Base-by-base conservation (phyloP, 805 yeast genomes). In the Saturnispora zaruensis region DNA sequence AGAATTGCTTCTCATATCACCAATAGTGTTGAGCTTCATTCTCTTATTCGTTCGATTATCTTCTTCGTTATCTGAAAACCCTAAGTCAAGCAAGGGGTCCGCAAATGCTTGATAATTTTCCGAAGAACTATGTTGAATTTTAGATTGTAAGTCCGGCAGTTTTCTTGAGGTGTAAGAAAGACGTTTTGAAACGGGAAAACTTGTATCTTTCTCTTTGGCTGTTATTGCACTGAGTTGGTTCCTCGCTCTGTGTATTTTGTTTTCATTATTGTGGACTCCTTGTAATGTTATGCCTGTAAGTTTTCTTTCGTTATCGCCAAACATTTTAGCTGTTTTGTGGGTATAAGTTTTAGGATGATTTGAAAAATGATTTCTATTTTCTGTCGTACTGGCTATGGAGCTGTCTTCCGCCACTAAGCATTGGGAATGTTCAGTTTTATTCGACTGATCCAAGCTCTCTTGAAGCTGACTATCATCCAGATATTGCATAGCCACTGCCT, bases 41-140 rank as follows among this genome's bases (percentile, higher is more conserved):
- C 40, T 18, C 30, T 25, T 41, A 6, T 16, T 23, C n/a, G 2
- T 11, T 13, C 6, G 18, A 8, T 16, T 7, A 3, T 34, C 32
- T 14, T 36, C 47, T 24, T 45, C 47, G 23, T 45, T 45, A 33
- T 45, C 47, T 1, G 47, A 45, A 34, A 45, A 45, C 24, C 32
- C 47, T 14, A 45, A 34, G 18, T 45, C 47, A 6, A 45, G 37
- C 13, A 45, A 28, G 18, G 47, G 47, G 16, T 45, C 47, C 20
- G 37, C 37, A 45, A 45, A 45, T 18, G 47, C 47, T 13, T 34
- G 25, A 16, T 45, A 45, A 5, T 13, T 16, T 9, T 25, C 26
- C 5, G 32, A 18, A 7, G 41, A 24, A 14, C 5, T 8, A 13
- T 16, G 4, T n/a, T 9, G 4, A 13, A n/a, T 6, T 6, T 7